Base-by-base conservation (phyloP, 805 yeast genomes). In the Naumovozyma castellii region DNA sequence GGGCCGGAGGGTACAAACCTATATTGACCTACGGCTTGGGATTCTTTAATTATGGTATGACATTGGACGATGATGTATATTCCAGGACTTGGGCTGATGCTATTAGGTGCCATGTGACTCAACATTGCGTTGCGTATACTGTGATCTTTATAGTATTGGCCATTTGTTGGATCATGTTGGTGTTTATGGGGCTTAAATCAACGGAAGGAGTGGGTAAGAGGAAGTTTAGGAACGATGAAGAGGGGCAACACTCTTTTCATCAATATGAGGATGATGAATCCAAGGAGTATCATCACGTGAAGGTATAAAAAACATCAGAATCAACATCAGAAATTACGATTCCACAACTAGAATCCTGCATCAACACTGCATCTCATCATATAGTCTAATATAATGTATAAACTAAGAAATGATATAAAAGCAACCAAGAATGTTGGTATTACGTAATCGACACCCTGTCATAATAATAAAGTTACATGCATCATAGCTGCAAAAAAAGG, bases 21-120 rank as follows among this genome's bases (percentile, higher is more conserved):
- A 43, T 56, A 13, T 29, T 38, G 15, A 43, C 51, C 5, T 56
- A 47, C 36, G 66, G 66, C 5, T 41, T 61, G n/a, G 66, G 66
- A 3, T 61, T 46, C 36, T 54, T 56, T 44, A 61, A 59, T 38
- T 61, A 61, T 31, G 51, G 49, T 15, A 39, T 55, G 30, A 54
- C 50, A 1, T 22, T 47, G 3, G 44, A 47, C 4, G 44, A 46
- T 12, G 57, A 53, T 25, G 42, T 61, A 4, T 53, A 57, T 34
- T 48, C 40, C 6, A 43, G 43, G 4, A 51, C 57, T 5, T 32
- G 40, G 29, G 9, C 37, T 3, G 47, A 48, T 15, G 37, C 49
- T 37, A 10, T 53, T 19, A 47, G 56, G 15, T 45, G 49, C n/a
- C 54, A 58, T 30, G 5, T 61, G 3, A 50, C 49, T 34, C 50